Evolutionary conservation across 208 protist genomes (phyloP).

Genomic region (Trichomonas tenax): DNA sequence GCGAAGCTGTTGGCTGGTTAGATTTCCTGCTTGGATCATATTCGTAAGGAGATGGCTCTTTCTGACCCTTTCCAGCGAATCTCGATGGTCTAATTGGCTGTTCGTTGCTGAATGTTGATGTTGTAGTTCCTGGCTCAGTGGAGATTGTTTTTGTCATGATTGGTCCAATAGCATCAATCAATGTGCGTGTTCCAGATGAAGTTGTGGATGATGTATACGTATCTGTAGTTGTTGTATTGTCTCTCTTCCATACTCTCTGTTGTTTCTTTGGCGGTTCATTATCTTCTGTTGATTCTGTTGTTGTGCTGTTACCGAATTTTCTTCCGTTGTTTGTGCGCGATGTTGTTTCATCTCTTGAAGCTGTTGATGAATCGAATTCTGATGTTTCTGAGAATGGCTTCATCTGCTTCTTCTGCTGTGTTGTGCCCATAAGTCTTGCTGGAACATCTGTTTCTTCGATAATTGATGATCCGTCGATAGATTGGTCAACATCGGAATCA

Average conservation of each 20-base stretch:
- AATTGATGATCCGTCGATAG: not conserved
- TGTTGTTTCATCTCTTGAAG: no score
- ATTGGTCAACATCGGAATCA: not conserved
- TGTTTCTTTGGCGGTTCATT: not conserved
- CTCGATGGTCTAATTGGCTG: no score
- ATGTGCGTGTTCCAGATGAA: not conserved
- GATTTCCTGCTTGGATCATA: no score
- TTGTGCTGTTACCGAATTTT: no score
- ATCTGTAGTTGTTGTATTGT: not conserved
- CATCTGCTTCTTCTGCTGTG: not conserved
- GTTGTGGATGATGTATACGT: not conserved
- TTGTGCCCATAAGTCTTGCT: not conserved
- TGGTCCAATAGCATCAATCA: not conserved
- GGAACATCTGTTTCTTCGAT: not conserved
- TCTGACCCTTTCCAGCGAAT: no score
- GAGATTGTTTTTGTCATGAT: not conserved
- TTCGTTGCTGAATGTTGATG: not conserved
- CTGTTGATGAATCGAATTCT: not conserved
- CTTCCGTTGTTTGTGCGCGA: no score
- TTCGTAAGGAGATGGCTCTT: no score
- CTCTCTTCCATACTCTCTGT: not conserved
- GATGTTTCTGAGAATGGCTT: not conserved
- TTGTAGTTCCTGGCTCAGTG: not conserved
- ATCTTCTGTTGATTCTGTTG: no score
- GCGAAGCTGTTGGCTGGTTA: no score